Evolutionary conservation across 257 asterid genomes (phyloP).

Genomic region (Nicotiana benthamiana): DNA sequence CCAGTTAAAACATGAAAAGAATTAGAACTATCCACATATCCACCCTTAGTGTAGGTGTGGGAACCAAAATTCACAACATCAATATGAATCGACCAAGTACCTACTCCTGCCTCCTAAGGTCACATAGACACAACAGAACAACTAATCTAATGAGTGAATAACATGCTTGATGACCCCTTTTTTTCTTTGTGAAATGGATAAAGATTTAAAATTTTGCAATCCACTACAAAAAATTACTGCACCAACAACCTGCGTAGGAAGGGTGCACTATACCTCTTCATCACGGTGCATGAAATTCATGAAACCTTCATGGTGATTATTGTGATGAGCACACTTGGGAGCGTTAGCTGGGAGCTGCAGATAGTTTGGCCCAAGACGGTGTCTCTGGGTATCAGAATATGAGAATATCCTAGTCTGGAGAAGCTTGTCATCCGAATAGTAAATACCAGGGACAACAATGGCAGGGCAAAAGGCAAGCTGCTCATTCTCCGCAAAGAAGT

Average conservation of each 20-base stretch:
- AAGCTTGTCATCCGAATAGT: constrained; percentile 42
- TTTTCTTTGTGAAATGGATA: background rate
- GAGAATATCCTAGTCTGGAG: constrained; percentile 44
- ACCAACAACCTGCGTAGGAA: background rate
- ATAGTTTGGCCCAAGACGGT: constrained; percentile 50
- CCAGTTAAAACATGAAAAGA: constrained; percentile 1
- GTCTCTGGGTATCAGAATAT: constrained; percentile 41
- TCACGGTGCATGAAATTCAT: constrained; percentile 50
- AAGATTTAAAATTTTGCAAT: background rate
- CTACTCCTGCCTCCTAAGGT: background rate
- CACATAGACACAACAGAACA: background rate
- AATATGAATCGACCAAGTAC: background rate
- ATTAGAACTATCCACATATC: background rate
- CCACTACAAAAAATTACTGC: background rate
- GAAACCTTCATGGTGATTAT: constrained; percentile 41
- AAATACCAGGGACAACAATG: constrained; percentile 38
- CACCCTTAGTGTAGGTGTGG: background rate
- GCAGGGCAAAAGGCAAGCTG: constrained; percentile 52
- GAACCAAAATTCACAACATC: background rate
- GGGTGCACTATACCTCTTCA: constrained; percentile 36
- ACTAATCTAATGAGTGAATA: background rate
- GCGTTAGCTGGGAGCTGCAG: constrained; percentile 48
- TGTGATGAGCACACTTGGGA: constrained; percentile 47
- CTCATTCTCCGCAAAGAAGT: constrained; percentile 53
- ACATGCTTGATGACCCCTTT: background rate